phyloP scores from a whole-genome alignment of 805 yeast genomes.

The Wickerhamiella hasegawae region DNA sequence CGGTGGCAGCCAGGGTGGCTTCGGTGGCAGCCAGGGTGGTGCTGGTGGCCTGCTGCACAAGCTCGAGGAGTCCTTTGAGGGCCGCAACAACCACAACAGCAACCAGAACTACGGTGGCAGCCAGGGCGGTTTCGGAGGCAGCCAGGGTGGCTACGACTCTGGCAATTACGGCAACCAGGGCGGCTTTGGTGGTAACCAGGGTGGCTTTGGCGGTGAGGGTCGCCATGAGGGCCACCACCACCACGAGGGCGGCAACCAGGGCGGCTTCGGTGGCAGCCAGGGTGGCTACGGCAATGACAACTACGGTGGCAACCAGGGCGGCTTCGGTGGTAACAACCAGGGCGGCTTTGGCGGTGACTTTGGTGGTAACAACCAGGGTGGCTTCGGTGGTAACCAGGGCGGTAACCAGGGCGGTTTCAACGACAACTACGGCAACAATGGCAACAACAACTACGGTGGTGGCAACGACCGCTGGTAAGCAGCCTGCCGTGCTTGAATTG shows the following conservation, averaged over 20 bases:
- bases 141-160: too few species aligned
- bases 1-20: slow-evolving; percentile 11
- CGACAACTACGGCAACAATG: neutral
- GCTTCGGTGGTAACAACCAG: slow-evolving; percentile 13
- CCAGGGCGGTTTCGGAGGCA: too few species aligned
- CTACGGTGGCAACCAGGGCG: slow-evolving; percentile 1
- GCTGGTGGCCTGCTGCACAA: slow-evolving; percentile 4
- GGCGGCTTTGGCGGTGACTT: slow-evolving; percentile 16
- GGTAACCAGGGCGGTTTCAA: slow-evolving; percentile 1
- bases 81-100: slow-evolving; percentile 8
- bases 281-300: neutral
- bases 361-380: slow-evolving; percentile 14
- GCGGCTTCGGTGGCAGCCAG: slow-evolving; percentile 5
- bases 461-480: neutral
- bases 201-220: slow-evolving; percentile 16
- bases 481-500: too few species aligned
- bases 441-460: neutral
- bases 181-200: slow-evolving; percentile 6
- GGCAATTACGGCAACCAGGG: slow-evolving; percentile 8
- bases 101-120: slow-evolving; percentile 4
- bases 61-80: slow-evolving; percentile 20
- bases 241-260: slow-evolving; percentile 1
- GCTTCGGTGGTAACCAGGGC: slow-evolving; percentile 7
- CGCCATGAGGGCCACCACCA: slow-evolving; percentile 5
- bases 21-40: slow-evolving; percentile 7